A percentile compares a stretch with the other conserved stretches of the same genome.
Evolutionary conservation across 371 early-diverging fungal species (phyloP).

Genomic region (Lichtheimia corymbifera): DNA sequence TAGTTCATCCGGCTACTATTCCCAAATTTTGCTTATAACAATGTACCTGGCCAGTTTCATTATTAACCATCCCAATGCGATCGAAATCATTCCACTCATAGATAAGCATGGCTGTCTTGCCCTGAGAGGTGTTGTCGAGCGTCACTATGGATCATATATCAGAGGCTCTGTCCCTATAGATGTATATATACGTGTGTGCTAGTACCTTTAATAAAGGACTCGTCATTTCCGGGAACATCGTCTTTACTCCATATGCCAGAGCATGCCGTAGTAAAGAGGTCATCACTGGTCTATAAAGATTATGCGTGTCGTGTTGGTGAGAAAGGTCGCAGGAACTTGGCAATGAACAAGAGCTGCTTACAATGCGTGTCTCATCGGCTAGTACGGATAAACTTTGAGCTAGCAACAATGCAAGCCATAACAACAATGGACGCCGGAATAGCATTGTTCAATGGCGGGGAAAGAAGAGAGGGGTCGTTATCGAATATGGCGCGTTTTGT

Average conservation of each 20-base stretch:
- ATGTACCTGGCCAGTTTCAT: slow-evolving; percentile 30
- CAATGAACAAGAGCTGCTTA: neutral
- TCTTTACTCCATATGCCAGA: slow-evolving; percentile 53
- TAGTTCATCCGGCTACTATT: neutral
- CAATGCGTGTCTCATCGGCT: slow-evolving; percentile 17
- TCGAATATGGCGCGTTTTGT: no score
- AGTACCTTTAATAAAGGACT: slow-evolving; percentile 49
- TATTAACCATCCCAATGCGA: slow-evolving; percentile 42
- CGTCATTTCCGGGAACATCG: slow-evolving; percentile 44
- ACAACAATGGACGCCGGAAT: neutral
- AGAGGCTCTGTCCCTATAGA: no score
- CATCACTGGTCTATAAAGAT: slow-evolving; percentile 36
- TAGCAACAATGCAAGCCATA: slow-evolving; percentile 8
- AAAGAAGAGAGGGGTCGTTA: no score
- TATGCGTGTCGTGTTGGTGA: neutral
- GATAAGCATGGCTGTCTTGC: slow-evolving; percentile 50
- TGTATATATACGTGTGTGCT: no score
- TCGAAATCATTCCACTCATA: slow-evolving; percentile 60
- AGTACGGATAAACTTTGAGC: neutral
- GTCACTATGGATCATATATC: slow-evolving; percentile 34
- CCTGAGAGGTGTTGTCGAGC: slow-evolving; percentile 39
- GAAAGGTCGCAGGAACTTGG: neutral
- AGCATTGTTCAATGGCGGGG: neutral
- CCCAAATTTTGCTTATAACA: neutral
- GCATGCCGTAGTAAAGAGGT: slow-evolving; percentile 47